phyloP scores from a whole-genome alignment of 2,329 filamentous ascomycete genomes.

The Xylariaceae sp. region DNA sequence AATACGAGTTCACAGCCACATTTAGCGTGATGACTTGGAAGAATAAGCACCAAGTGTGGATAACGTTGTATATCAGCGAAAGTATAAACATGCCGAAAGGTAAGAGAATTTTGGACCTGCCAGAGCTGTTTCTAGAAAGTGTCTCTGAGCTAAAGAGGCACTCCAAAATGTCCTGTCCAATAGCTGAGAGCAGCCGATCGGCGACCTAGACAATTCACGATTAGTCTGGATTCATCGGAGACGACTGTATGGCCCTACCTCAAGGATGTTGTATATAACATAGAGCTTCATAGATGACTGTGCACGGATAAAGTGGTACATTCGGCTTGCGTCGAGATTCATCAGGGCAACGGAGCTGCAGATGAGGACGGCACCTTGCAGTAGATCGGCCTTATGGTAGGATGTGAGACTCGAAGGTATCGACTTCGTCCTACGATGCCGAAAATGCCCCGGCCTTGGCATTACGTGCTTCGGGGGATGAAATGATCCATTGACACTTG shows the following conservation, averaged over 20 bases:
- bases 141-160: constrained; percentile 94
- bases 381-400: constrained; percentile 92
- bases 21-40: constrained; percentile 98
- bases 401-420: constrained; percentile 83
- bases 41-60: constrained; percentile 87
- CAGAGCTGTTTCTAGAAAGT: constrained; percentile 83
- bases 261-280: constrained; percentile 97
- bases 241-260: constrained; percentile 56
- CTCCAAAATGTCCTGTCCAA: constrained; percentile 95
- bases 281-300: constrained; percentile 98
- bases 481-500: constrained; percentile 34
- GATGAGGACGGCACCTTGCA: constrained; percentile 88
- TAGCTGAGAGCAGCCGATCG: constrained; percentile 85
- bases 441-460: constrained; percentile 45
- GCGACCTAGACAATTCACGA: constrained; percentile 62
- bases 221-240: neutral
- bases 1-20: constrained; percentile 98
- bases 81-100: constrained; percentile 92
- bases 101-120: constrained; percentile 86
- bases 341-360: constrained; percentile 85
- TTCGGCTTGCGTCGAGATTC: constrained; percentile 90
- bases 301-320: constrained; percentile 97
- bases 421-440: constrained; percentile 79
- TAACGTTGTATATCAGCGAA: constrained; percentile 83
- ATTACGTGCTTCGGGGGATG: constrained; percentile 44